A percentile compares a stretch with the other conserved stretches of the same genome.
phyloP scores from a whole-genome alignment of 1,284 basidiomycete genomes.

The Irpex sp. region DNA sequence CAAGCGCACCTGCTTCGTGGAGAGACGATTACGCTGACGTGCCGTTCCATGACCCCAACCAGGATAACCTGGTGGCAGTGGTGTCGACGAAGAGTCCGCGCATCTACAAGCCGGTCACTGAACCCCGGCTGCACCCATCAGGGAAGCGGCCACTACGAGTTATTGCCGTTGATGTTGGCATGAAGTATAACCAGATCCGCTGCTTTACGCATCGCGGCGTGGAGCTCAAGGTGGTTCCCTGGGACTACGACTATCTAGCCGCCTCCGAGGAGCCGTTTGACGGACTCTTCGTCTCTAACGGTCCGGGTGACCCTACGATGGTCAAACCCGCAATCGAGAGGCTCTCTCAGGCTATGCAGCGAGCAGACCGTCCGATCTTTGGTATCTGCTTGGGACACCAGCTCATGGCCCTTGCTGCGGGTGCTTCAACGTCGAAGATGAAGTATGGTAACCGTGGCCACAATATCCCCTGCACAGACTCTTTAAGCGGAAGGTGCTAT shows the following conservation, averaged over 20 bases:
- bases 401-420: conserved; percentile 91
- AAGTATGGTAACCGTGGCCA: conserved; percentile 99
- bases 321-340: conserved; percentile 71
- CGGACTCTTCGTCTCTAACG: conserved; percentile 96
- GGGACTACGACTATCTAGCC: conserved; percentile 91
- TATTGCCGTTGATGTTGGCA: conserved; percentile 92
- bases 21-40: conserved; percentile 76
- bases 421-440: conserved; percentile 95
- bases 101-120: conserved; percentile 60
- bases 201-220: conserved; percentile 94
- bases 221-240: conserved; percentile 96
- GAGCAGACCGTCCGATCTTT: conserved; percentile 83
- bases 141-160: conserved; percentile 77
- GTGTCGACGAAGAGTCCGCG: conserved; percentile 77
- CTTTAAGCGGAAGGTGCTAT: conserved; percentile 93
- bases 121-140: conserved; percentile 70
- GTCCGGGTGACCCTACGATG: conserved; percentile 94
- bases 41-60: conserved; percentile 87
- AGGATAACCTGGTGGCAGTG: conserved; percentile 83
- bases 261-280: conserved; percentile 78
- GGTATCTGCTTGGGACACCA: conserved; percentile 99
- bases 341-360: conserved; percentile 69
- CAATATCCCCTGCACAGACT: conserved; percentile 97
- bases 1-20: conserved; percentile 54
- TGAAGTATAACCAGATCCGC: conserved; percentile 99